Evolutionary conservation across 106 monocot species (phyloP), one percentile per base, ranked within the genome.

Genomic region (Phalaenopsis aphrodite): DNA sequence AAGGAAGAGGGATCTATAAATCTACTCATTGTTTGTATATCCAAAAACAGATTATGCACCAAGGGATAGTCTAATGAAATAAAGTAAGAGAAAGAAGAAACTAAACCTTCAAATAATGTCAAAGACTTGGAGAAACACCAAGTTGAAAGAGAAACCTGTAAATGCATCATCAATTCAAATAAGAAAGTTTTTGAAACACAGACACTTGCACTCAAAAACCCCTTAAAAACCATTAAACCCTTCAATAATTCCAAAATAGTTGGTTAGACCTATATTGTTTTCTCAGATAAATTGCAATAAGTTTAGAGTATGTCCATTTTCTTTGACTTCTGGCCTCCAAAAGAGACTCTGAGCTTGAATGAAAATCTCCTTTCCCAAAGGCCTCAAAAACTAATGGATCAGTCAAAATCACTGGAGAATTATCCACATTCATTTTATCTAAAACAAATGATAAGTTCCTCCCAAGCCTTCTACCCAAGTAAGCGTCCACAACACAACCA

Each of bases 231-330:
- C 3, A 5, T 23, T 52, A 15, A 42, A 82, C 30, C 49, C 67
- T 41, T 91, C 85, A 94, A 78, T 98, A 98, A 84, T 98, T 94
- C 97, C 97, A 98, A 85, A 98, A 94, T 18, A 98, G 83, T 82
- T 94, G 94, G 78, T 98, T 91, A 55, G 81, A 85, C 79, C 98
- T 87, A 66, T 88, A 86, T 12, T 84, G 78, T 78, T 87, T 92
- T 83, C 84, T 94, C 30, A 89, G 19, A 77, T 98, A 91, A n/a
- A 86, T 69, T 2, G 78, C 66, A 30, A 94, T 41, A 52, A 94
- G 78, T 80, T 85, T 86, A 8, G 92, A 83, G 66, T 98, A 98
- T 76, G 91, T 89, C 90, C 90, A 94, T 42, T 48, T 77, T 57
- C 42, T 79, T 56, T 81, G 23, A 12, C 79, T 82, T 38, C 46